Conservation (phyloP, 331 rosid genomes). For the Arachis monticola region DNA sequence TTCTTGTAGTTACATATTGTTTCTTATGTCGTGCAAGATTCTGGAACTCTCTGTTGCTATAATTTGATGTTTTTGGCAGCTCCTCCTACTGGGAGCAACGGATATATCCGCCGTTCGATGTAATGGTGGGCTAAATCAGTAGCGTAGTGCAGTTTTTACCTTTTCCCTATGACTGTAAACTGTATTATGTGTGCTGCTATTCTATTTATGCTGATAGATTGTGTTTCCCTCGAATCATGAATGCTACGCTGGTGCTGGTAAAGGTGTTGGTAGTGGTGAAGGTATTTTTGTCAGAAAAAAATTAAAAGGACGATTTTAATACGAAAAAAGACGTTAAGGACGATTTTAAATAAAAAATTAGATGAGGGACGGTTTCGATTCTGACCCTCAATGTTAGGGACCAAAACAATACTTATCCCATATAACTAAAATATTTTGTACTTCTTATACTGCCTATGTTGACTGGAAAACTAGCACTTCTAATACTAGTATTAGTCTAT, state of each 20-base stretch:
- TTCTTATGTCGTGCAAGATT: conserved; percentile 16
- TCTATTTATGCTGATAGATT: conserved; percentile 23
- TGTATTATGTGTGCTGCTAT: conserved; percentile 19
- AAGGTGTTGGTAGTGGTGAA: no score
- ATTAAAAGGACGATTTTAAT: no score
- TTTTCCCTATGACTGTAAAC: conserved; percentile 30
- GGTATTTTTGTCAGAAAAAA: no score
- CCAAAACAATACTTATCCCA: no score
- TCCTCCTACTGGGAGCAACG: conserved; percentile 79
- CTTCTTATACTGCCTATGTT: no score
- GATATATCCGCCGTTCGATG: conserved; percentile 93
- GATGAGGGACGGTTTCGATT: no score
- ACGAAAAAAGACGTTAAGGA: no score
- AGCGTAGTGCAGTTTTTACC: conserved; percentile 84
- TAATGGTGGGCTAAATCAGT: conserved; percentile 97
- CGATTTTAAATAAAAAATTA: no score
- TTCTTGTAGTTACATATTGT: conserved; percentile 35
- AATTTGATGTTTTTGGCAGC: conserved; percentile 57
- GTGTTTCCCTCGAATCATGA: conserved; percentile 79
- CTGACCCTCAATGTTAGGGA: no score
- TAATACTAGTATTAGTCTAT: no score
- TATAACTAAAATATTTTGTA: no score
- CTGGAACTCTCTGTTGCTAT: conserved; percentile 26
- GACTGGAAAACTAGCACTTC: no score
- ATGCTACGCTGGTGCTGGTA: conserved; percentile 70